phyloP scores from a whole-genome alignment of 2,329 filamentous ascomycete species.

The Tetracladium maxilliforme region DNA sequence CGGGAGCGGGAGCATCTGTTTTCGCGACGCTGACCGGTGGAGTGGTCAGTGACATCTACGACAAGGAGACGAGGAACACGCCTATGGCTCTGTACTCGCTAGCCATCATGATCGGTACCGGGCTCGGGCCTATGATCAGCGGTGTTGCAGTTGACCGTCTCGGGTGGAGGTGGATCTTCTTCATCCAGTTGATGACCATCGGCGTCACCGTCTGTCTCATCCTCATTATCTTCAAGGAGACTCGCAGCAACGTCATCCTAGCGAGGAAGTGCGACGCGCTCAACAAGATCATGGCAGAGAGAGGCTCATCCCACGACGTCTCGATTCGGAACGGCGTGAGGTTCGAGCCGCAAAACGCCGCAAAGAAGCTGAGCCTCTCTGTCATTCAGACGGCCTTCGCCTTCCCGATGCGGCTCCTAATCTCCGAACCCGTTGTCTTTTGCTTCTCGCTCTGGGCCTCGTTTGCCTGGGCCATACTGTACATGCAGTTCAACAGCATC shows the following conservation, averaged over 20 bases:
- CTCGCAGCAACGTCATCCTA: constrained; percentile 65
- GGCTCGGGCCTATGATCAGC: constrained; percentile 43
- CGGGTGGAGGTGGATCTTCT: constrained; percentile 71
- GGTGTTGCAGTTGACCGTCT: constrained; percentile 42
- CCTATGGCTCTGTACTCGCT: constrained; percentile 55
- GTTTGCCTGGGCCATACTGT: constrained; percentile 56
- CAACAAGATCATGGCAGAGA: constrained; percentile 49
- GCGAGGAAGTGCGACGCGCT: constrained; percentile 57
- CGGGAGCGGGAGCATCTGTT: constrained; percentile 42
- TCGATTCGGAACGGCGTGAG: neutral
- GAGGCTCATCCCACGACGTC: constrained; percentile 21
- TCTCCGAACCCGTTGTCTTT: constrained; percentile 42
- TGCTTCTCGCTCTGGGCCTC: constrained; percentile 55
- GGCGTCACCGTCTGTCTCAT: constrained; percentile 49
- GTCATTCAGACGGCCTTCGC: constrained; percentile 13
- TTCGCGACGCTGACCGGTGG: constrained; percentile 36
- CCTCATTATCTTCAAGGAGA: constrained; percentile 63
- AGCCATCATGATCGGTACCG: constrained; percentile 45
- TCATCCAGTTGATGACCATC: constrained; percentile 63
- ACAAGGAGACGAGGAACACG: constrained; percentile 46
- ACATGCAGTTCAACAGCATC: constrained; percentile 37
- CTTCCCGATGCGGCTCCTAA: constrained; percentile 24
- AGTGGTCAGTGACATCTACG: constrained; percentile 52
- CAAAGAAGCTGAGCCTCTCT: constrained; percentile 7
- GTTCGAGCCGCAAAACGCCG: constrained; percentile 4